phyloP scores from a whole-genome alignment of 2,329 filamentous ascomycete genomes.

The Trichoderma cornu-damae region DNA sequence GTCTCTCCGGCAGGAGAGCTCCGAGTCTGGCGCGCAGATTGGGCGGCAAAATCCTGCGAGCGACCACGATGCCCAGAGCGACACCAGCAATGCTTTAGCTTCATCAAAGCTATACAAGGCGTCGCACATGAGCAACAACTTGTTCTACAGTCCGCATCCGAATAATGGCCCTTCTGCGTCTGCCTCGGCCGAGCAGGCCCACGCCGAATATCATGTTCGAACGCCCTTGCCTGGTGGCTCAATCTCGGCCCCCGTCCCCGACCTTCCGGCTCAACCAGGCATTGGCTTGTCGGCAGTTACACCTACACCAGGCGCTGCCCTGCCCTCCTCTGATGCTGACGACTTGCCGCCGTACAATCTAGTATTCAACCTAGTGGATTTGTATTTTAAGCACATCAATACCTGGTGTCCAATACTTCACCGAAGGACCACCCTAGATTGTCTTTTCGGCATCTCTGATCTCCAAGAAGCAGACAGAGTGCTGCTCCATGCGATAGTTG shows the following conservation, averaged over 20 bases:
- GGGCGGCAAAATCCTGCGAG: conserved; percentile 49
- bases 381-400: conserved; percentile 76
- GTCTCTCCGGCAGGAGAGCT: conserved; percentile 30
- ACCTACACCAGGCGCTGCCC: conserved; percentile 41
- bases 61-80: conserved; percentile 53
- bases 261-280: conserved; percentile 39
- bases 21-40: conserved; percentile 40
- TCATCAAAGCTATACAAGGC: conserved; percentile 46
- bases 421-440: conserved; percentile 72
- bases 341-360: conserved; percentile 71
- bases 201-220: background rate
- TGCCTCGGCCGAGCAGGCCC: background rate
- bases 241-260: conserved; percentile 38
- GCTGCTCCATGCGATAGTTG: conserved; percentile 81
- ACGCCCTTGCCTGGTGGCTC: background rate
- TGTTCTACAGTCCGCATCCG: conserved; percentile 32
- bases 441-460: conserved; percentile 70
- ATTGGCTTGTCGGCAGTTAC: conserved; percentile 53
- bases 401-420: conserved; percentile 90
- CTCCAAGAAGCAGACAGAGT: conserved; percentile 78
- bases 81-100: conserved; percentile 44
- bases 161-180: background rate
- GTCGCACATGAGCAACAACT: conserved; percentile 50
- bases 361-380: conserved; percentile 65
- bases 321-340: conserved; percentile 49